phyloP scores from a whole-genome alignment of 2,329 filamentous ascomycete genomes.

The Sporothrix curviconia region DNA sequence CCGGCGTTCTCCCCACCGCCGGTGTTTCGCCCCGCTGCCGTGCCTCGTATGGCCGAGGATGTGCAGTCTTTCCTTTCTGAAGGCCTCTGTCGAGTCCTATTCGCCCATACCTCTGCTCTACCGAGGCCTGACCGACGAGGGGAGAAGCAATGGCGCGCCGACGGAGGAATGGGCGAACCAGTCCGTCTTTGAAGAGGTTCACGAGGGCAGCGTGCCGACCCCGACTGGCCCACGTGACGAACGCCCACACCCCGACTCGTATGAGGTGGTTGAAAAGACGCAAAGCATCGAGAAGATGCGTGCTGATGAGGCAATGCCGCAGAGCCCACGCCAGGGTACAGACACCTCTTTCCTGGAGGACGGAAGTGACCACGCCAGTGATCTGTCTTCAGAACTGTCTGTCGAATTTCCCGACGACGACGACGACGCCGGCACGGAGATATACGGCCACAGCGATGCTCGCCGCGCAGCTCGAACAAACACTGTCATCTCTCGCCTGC shows the following conservation, averaged over 20 bases:
- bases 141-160: constrained; percentile 31
- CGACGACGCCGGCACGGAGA: constrained; percentile 19
- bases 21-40: not conserved
- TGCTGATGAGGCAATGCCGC: constrained; percentile 29
- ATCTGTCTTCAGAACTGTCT: constrained; percentile 59
- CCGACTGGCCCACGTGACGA: constrained; percentile 17
- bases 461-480: constrained; percentile 22
- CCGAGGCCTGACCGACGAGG: constrained; percentile 52
- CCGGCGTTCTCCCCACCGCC: constrained; percentile 8
- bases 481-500: constrained; percentile 30
- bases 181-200: constrained; percentile 47
- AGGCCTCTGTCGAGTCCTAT: constrained; percentile 66
- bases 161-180: constrained; percentile 47
- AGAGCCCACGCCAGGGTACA: constrained; percentile 22
- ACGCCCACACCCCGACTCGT: constrained; percentile 38
- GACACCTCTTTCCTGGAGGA: constrained; percentile 42
- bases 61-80: constrained; percentile 47
- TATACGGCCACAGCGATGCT: constrained; percentile 20
- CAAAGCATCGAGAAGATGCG: constrained; percentile 43
- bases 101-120: constrained; percentile 72
- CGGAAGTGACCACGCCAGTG: constrained; percentile 44
- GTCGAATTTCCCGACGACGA: constrained; percentile 38
- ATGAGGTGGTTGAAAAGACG: constrained; percentile 49
- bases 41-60: constrained; percentile 28
- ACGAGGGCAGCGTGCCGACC: constrained; percentile 21